phyloP scores from a whole-genome alignment of 805 yeast genomes.

The Starmerella apis region DNA sequence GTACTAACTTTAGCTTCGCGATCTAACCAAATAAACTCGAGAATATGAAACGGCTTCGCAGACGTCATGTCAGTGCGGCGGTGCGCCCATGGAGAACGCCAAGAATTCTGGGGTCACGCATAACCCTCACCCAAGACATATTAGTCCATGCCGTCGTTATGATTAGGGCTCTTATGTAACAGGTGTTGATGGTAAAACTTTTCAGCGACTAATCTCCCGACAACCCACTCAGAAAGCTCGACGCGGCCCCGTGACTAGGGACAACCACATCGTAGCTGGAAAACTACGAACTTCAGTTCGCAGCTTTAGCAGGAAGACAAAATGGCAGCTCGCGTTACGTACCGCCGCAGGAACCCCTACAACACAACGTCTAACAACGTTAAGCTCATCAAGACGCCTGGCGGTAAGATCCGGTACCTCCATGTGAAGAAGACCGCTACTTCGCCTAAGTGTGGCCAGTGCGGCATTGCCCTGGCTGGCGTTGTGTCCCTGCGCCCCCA shows the following conservation, averaged over 20 bases:
- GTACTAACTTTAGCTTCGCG: too few species aligned
- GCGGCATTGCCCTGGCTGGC: conserved; percentile 63
- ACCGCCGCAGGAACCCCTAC: conserved; percentile 99
- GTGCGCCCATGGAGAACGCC: too few species aligned
- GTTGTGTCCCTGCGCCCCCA: conserved; percentile 95
- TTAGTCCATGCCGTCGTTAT: too few species aligned
- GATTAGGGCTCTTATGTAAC: conserved; percentile 3
- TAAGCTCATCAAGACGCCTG: conserved; percentile 99
- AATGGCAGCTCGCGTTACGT: conserved; percentile 99
- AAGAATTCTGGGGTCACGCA: background rate
- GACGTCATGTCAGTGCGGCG: too few species aligned
- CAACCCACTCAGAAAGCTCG: conserved; percentile 1
- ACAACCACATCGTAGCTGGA: conserved; percentile 6
- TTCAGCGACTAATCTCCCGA: background rate
- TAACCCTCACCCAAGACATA: background rate
- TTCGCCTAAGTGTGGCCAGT: conserved; percentile 60
- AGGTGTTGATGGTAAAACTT: background rate
- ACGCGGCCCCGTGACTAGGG: conserved; percentile 1
- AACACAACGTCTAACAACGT: conserved; percentile 99
- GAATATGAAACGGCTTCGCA: too few species aligned
- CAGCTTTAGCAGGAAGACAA: conserved; percentile 25
- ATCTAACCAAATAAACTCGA: too few species aligned
- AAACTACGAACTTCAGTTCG: conserved; percentile 5
- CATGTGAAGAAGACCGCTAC: conserved; percentile 88
- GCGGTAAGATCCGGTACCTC: conserved; percentile 97